Percentiles rank a stretch among this genome's conserved stretches.
Evolutionary conservation across 2,329 filamentous ascomycete species (phyloP).

Genomic region (Fusarium dlaminii): DNA sequence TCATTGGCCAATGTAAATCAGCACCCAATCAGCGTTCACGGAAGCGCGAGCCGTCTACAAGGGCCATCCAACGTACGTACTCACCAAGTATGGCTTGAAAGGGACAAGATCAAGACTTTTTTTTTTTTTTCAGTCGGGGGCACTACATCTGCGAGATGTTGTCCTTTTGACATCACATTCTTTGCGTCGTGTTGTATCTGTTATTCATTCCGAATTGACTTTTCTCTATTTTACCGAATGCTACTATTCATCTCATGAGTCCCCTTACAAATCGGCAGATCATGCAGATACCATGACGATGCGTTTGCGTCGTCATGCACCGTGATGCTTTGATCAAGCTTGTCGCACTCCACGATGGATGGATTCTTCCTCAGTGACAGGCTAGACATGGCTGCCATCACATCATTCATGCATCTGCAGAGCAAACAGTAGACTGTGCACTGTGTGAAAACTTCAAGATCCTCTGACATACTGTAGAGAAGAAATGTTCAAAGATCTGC

Average conservation of each 20-base stretch:
- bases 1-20: not conserved
- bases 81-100: not conserved
- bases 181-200: not conserved
- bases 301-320: not conserved
- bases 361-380: not conserved
- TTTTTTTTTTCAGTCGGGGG: not conserved
- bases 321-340: not conserved
- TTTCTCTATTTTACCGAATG: not conserved
- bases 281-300: not conserved
- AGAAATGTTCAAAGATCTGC: not conserved
- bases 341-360: not conserved
- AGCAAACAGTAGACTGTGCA: not conserved
- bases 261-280: not conserved
- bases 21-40: not conserved
- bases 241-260: not conserved
- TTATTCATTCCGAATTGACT: not conserved
- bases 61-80: not conserved
- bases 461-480: not conserved
- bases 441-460: not conserved
- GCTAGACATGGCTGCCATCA: too few species aligned
- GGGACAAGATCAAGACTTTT: not conserved
- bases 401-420: too few species aligned
- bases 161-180: not conserved
- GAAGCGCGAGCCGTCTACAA: not conserved
- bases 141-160: not conserved